Evolutionary conservation across 768 basidiomycete species (phyloP).

Genomic region (Lactarius psammicola): DNA sequence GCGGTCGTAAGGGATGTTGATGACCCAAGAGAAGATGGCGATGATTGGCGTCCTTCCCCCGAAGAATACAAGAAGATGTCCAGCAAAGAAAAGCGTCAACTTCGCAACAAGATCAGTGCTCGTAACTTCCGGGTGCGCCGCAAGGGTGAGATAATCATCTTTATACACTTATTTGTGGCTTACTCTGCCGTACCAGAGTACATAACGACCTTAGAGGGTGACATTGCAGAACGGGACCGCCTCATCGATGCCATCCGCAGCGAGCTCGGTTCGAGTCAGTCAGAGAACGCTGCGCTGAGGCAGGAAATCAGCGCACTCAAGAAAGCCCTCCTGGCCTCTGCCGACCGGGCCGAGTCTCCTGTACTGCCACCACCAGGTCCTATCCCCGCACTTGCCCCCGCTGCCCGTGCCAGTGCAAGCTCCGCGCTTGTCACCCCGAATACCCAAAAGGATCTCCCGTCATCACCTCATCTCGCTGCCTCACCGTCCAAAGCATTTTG

Average conservation of each 20-base stretch:
- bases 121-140: slow-evolving; percentile 92
- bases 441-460: slow-evolving; percentile 74
- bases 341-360: slow-evolving; percentile 44
- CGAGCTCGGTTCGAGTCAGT: slow-evolving; percentile 75
- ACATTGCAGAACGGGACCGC: slow-evolving; percentile 89
- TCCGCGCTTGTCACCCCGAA: slow-evolving; percentile 56
- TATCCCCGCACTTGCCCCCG: slow-evolving; percentile 32
- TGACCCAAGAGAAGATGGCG: slow-evolving; percentile 55
- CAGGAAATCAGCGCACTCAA: slow-evolving; percentile 76
- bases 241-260: slow-evolving; percentile 85
- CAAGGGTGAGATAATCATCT: slow-evolving; percentile 59
- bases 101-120: slow-evolving; percentile 95
- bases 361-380: slow-evolving; percentile 49
- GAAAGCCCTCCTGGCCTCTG: slow-evolving; percentile 68
- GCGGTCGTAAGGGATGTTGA: slow-evolving; percentile 42
- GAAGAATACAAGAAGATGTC: slow-evolving; percentile 96
- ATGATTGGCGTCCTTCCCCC: slow-evolving; percentile 83
- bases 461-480: slow-evolving; percentile 51
- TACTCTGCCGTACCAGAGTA: slow-evolving; percentile 58
- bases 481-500: slow-evolving; percentile 57
- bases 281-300: slow-evolving; percentile 80
- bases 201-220: slow-evolving; percentile 90
- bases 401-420: slow-evolving; percentile 30
- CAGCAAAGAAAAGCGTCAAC: slow-evolving; percentile 93
- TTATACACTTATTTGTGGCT: background rate